Base-by-base conservation (phyloP, 2,329 filamentous ascomycete genomes). In the Aureobasidium pullulans region DNA sequence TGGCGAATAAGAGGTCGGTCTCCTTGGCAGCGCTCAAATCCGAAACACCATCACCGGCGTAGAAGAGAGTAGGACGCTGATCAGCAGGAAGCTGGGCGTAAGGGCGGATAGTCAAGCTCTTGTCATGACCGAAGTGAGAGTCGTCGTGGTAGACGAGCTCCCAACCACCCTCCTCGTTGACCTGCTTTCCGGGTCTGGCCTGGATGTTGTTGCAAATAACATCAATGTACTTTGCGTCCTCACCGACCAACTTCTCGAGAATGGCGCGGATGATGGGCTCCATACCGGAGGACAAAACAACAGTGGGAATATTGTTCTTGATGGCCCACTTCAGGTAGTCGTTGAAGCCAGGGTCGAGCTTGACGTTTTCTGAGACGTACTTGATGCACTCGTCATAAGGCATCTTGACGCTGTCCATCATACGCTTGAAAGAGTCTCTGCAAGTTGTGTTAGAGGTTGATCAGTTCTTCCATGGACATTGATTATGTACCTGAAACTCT, bases 211-310 rank as follows among this genome's bases (percentile, higher is more conserved):
- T 99, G 77, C 88, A 90, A 63, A 97, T 86, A 69, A 99, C 94
- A 75, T 94, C 86, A 70, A 97, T 87, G 69, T 92, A 83, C 49
- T 84, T 80, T 36, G 85, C 83, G 66, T 88, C 86, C 32, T 88
- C 85, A n/a, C 92, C 93, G 3, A 97, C 80, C 53, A 96, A 81
- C 66, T 88, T 85, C 63, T 87, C 82, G 61, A 99, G 79, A 64
- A 97, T 80, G 15, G 89, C 90, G 62, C 86, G 84, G 72, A 99
- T 96, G 67, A 97, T 84, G 39, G 93, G 93, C 66, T 85, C 82
- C 94, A 99, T 97, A 64, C 94, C 94, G 46, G 89, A 90, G 63
- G 88, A 94, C 36, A 99, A 80, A 23, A 99, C 89, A 19, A 97
- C 91, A 63, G 96, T 88, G 29, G 94, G 94, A 13, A 97, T 85